Evolutionary conservation across 2,329 filamentous ascomycete species (phyloP), one percentile per base, ranked within the genome.

Genomic region (Xylaria sp.): DNA sequence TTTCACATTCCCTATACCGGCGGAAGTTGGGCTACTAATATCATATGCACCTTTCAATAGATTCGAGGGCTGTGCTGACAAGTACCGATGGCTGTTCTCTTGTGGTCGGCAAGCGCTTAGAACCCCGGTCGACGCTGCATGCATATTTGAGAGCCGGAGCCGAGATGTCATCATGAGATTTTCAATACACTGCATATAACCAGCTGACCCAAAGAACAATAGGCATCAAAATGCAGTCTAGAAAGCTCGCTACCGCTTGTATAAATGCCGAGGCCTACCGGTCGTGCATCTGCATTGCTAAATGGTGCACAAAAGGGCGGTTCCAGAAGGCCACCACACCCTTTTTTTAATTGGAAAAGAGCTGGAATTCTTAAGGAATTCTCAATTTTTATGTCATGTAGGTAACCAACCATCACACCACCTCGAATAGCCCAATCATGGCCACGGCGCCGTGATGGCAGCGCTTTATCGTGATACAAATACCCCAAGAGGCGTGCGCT

Each of bases 21-120:
- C 12, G n/a, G 42, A 36, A 36, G 11, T 11, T n/a, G 42, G 17
- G 24, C 50, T 39, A 27, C 17, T 7, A 47, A 54, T 58, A 58
- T 57, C 47, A 2, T 50, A 61, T 68, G 61, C 56, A 11, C 50
- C 11, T 61, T 24, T 54, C 61, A 64, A 68, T 68, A 68, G 14
- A 54, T 45, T 30, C 30, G 3, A 39, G 60, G 61, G 61, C 61
- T 68, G 39, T 65, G 65, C 56, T 61, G 27, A n/a, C 39, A 53
- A 57, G 17, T 39, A 36, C 56, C 56, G 8, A 24, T 19, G 7
- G 34, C 17, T 11, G 24, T 47, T 21, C 27, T 27, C 39, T 48
- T 34, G 21, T 36, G 30, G 55, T 65, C 47, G 39, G 39, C 39
- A 24, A 60, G 65, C 61, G 56, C 32, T 51, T 68, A 57, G 12